Evolutionary conservation across 768 basidiomycete species (phyloP).

Genomic region (Tricholoma terreum): DNA sequence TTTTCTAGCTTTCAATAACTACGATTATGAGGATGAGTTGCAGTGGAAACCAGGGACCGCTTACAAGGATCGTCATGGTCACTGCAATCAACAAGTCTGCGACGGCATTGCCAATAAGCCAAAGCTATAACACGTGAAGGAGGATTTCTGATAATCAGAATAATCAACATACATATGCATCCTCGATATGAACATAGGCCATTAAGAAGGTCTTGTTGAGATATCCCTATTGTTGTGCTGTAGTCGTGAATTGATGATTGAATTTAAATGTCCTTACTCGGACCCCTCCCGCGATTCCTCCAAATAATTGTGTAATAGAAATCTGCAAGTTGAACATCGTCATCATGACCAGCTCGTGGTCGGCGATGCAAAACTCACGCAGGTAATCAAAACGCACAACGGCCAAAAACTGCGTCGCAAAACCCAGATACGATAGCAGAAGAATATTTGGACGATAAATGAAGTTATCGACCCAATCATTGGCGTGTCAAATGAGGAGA

Average conservation of each 20-base stretch:
- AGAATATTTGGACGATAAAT: slow-evolving; percentile 27
- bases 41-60: not conserved
- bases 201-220: slow-evolving; percentile 8
- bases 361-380: slow-evolving; percentile 2
- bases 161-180: slow-evolving; percentile 12
- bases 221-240: not conserved
- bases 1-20: not conserved
- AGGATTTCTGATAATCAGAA: not conserved
- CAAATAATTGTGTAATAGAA: slow-evolving; percentile 13
- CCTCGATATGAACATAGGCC: not conserved
- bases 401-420: slow-evolving; percentile 12
- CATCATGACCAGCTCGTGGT: not conserved
- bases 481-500: slow-evolving; percentile 25
- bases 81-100: slow-evolving; percentile 20
- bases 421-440: slow-evolving; percentile 28
- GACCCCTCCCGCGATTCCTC: slow-evolving; percentile 15
- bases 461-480: slow-evolving; percentile 22
- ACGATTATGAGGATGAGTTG: not conserved
- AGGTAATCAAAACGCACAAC: slow-evolving; percentile 9
- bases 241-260: not conserved
- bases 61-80: slow-evolving; percentile 18
- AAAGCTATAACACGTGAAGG: slow-evolving; percentile 12
- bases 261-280: slow-evolving; percentile 6
- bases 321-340: not conserved
- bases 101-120: slow-evolving; percentile 21